Conservation (phyloP, 129 eudicot species). For the Artemisia tridentata region DNA sequence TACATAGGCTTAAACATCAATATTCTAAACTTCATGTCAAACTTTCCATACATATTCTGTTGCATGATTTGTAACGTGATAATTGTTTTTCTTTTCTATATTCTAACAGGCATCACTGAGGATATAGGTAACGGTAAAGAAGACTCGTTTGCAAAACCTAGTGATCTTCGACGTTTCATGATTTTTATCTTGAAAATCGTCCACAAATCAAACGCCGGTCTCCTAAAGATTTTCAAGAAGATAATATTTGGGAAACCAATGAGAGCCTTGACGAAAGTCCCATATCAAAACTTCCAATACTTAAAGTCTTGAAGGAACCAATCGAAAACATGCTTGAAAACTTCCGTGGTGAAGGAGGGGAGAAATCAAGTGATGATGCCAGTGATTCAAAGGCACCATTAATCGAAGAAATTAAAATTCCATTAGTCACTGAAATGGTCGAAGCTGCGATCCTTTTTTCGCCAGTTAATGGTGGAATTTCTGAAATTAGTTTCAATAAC, state of each 20-base stretch:
- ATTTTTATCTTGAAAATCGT: neutral
- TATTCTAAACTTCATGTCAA: too few species aligned
- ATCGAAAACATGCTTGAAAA: slow-evolving; percentile 27
- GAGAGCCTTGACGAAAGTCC: slow-evolving; percentile 27
- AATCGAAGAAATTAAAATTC: slow-evolving; percentile 55
- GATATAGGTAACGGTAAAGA: neutral
- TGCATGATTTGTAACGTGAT: too few species aligned
- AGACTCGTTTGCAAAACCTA: slow-evolving; percentile 1
- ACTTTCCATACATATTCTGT: too few species aligned
- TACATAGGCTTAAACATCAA: too few species aligned
- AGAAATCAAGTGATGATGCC: slow-evolving; percentile 5
- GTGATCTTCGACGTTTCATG: slow-evolving; percentile 7
- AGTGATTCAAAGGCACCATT: slow-evolving; percentile 32
- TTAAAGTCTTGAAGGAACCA: slow-evolving; percentile 45
- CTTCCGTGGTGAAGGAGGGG: slow-evolving; percentile 28
- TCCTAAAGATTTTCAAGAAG: slow-evolving; percentile 30
- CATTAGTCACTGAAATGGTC: slow-evolving; percentile 50
- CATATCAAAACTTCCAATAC: slow-evolving; percentile 48
- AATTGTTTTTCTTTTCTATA: too few species aligned
- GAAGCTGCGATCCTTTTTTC: slow-evolving; percentile 27
- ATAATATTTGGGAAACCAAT: slow-evolving; percentile 39
- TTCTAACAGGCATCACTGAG: neutral
- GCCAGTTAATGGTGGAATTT: slow-evolving; percentile 43
- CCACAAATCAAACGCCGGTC: slow-evolving; percentile 27
- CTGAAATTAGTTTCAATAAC: slow-evolving; percentile 33